Evolutionary conservation across 352 stramenopile species (phyloP).

Genomic region (Globisporangium carolinianum): DNA sequence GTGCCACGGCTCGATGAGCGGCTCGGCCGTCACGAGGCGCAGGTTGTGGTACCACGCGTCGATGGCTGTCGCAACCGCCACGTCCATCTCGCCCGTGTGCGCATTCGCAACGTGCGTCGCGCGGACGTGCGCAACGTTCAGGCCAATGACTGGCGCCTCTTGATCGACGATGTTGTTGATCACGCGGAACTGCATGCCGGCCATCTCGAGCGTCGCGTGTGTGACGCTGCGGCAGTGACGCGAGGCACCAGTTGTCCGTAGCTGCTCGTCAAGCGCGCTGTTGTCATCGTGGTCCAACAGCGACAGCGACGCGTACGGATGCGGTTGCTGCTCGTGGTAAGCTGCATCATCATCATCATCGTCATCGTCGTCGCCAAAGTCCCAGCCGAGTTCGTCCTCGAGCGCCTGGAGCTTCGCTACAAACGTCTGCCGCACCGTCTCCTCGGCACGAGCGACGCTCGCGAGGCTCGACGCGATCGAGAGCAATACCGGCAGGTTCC

Average conservation of each 20-base stretch:
- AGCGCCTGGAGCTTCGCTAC: slow-evolving; percentile 24
- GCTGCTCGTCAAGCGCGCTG: slow-evolving; percentile 1
- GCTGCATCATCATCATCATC: no score
- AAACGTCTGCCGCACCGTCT: slow-evolving; percentile 36
- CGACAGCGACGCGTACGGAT: slow-evolving; percentile 30
- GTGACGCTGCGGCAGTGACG: slow-evolving; percentile 13
- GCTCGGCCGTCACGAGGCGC: slow-evolving; percentile 72
- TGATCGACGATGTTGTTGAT: slow-evolving; percentile 84
- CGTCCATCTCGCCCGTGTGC: slow-evolving; percentile 24
- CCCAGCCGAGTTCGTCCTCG: slow-evolving; percentile 40
- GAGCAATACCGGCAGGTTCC: slow-evolving; percentile 60
- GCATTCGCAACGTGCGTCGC: slow-evolving; percentile 24
- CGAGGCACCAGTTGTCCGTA: background rate
- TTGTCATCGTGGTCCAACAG: slow-evolving; percentile 11
- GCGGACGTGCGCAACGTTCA: slow-evolving; percentile 39
- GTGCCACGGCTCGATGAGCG: slow-evolving; percentile 77
- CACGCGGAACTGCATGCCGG: slow-evolving; percentile 51
- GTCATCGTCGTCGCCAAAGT: slow-evolving; percentile 23
- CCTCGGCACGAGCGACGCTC: slow-evolving; percentile 31
- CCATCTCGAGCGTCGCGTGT: slow-evolving; percentile 25
- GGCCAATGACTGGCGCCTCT: slow-evolving; percentile 65
- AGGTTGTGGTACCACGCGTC: slow-evolving; percentile 85
- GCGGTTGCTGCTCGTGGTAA: slow-evolving; percentile 20
- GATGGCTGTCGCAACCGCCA: slow-evolving; percentile 28
- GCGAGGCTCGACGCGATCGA: slow-evolving; percentile 35